These are phyloP conservation scores for Arbutus unedo DNA, from an alignment of 148 eudicot genomes.

Conservation along the genomic window DNA sequence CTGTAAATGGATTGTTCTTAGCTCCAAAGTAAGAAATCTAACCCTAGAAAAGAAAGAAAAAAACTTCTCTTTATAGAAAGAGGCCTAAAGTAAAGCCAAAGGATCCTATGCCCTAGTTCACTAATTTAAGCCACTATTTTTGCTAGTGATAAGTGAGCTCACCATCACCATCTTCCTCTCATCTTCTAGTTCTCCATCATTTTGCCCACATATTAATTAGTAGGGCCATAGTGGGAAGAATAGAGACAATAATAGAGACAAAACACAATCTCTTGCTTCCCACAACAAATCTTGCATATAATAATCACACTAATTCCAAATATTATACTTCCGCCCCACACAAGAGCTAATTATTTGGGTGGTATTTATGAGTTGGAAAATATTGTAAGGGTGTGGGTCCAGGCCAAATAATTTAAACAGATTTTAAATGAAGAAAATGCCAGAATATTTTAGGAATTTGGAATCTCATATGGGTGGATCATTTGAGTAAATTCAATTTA, in stretches of 20 bases:
- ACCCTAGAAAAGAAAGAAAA: not conserved
- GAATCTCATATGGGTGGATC: not conserved
- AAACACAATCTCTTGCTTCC: not conserved
- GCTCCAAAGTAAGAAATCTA: not conserved
- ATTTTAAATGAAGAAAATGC: not conserved
- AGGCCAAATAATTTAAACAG: not conserved
- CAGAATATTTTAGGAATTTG: not conserved
- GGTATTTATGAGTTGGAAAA: not conserved
- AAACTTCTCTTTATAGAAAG: not conserved
- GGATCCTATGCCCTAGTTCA: not conserved
- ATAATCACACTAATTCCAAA: not conserved
- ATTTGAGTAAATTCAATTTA: not conserved
- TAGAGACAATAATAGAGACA: not conserved
- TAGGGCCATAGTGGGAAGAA: not conserved
- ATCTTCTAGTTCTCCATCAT: not conserved
- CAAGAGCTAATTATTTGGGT: not conserved
- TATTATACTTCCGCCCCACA: not conserved
- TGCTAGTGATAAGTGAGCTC: not conserved
- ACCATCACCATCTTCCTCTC: not conserved
- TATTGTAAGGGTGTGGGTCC: not conserved
- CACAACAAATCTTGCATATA: not conserved
- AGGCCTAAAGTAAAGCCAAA: not conserved
- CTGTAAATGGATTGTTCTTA: not conserved
- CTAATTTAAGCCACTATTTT: not conserved
- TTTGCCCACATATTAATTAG: not conserved